These are phyloP conservation scores for Phaeoacremonium minimum DNA, from an alignment of 2,329 filamentous ascomycete genomes.

Conservation along the genomic window DNA sequence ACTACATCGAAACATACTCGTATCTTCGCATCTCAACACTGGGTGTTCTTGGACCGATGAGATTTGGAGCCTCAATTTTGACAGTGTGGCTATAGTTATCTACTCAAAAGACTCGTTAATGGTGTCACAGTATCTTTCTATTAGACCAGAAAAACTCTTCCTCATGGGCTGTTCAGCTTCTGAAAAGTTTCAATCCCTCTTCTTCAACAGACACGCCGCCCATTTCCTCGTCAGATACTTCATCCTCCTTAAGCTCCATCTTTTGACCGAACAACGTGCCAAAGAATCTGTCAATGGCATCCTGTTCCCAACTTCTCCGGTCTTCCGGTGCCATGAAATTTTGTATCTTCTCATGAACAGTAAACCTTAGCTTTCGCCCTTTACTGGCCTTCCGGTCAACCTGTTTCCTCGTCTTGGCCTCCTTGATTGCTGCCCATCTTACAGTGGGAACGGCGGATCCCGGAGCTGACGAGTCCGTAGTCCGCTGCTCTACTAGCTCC, in stretches of 20 bases:
- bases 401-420: constrained; percentile 74
- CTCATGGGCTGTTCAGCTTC: constrained; percentile 26
- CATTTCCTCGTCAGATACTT: constrained; percentile 44
- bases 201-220: constrained; percentile 47
- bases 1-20: too few relatives aligned
- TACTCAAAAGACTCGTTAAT: too few relatives aligned
- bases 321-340: constrained; percentile 97
- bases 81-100: too few relatives aligned
- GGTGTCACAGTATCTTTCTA: too few relatives aligned
- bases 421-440: constrained; percentile 65
- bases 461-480: constrained; percentile 55
- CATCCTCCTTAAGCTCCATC: constrained; percentile 59
- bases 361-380: constrained; percentile 89
- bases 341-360: constrained; percentile 93
- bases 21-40: too few relatives aligned
- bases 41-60: too few relatives aligned
- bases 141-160: constrained; percentile 9
- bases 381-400: constrained; percentile 95
- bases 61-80: too few relatives aligned
- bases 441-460: constrained; percentile 46
- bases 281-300: constrained; percentile 74
- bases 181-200: constrained; percentile 49
- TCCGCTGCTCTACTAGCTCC: constrained; percentile 86
- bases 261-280: constrained; percentile 70
- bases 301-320: constrained; percentile 71